phyloP scores from a whole-genome alignment of 805 yeast genomes.

The Starmerella kuoi region DNA sequence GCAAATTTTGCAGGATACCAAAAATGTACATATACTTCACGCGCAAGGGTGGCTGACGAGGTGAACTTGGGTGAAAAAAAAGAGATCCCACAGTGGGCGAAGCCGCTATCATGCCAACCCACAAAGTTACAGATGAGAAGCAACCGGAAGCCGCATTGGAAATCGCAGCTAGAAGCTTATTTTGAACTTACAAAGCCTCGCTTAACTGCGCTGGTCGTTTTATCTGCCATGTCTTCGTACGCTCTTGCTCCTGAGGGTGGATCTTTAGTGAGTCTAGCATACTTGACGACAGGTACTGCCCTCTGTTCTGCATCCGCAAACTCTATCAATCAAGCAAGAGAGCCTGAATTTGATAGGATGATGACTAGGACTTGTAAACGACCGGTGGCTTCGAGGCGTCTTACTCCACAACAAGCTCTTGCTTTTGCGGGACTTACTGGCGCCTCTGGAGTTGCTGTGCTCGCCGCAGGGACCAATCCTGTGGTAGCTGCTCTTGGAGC shows the following conservation, averaged over 20 bases:
- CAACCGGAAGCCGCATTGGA: slow-evolving; percentile 3
- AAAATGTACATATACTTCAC: not conserved
- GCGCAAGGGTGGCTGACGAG: not conserved
- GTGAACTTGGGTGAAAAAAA: not conserved
- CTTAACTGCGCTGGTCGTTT: slow-evolving; percentile 72
- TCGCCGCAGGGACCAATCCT: slow-evolving; percentile 74
- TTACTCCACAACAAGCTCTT: slow-evolving; percentile 67
- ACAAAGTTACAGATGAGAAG: not conserved
- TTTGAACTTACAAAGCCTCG: slow-evolving; percentile 82
- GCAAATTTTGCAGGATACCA: not conserved
- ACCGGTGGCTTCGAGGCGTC: slow-evolving; percentile 77
- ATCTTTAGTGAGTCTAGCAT: slow-evolving; percentile 54
- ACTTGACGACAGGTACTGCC: slow-evolving; percentile 73
- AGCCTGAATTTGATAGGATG: slow-evolving; percentile 72
- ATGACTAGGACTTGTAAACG: slow-evolving; percentile 83
- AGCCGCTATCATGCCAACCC: slow-evolving; percentile 20
- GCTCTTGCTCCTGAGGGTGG: slow-evolving; percentile 82
- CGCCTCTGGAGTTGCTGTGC: slow-evolving; percentile 49
- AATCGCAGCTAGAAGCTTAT: slow-evolving; percentile 30
- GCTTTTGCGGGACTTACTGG: slow-evolving; percentile 70
- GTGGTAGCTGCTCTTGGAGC: slow-evolving; percentile 74
- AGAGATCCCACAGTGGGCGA: slow-evolving; percentile 17
- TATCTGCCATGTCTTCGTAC: slow-evolving; percentile 86
- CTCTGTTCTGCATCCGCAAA: slow-evolving; percentile 88
- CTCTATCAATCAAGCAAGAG: slow-evolving; percentile 94